Base-by-base conservation (phyloP, 2,329 filamentous ascomycete species). In the Pyrenochaeta sp. region DNA sequence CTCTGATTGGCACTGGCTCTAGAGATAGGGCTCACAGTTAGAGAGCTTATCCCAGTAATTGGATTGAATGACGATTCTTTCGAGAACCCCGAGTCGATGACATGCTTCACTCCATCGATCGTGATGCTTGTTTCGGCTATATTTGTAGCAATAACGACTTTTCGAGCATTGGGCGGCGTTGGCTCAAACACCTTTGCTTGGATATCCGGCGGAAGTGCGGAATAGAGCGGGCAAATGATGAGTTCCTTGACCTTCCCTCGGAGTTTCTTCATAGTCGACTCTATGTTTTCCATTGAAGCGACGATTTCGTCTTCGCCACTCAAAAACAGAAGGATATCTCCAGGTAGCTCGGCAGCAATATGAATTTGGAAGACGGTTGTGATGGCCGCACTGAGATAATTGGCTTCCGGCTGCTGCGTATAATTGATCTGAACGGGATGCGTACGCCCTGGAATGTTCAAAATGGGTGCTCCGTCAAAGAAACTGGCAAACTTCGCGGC, bases 301-400 rank as follows among this genome's bases (percentile, higher is more conserved):
- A 97, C 93, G 52, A 99, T 99, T 72, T 99, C 95, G 69, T 98
- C 95, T 73, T 98, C 93, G 40, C 95, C 95, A 0, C 94, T 97
- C 36, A 99, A 80, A 77, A 99, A 99, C 2, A 98, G 92, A 3
- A 99, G 80, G 19, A 99, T 96, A 69, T 97, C 95, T 12, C 95
- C 95, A 5, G 75, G 74, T 5, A 88, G 89, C 72, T 61, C 52
- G 12, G 59, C 55, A 96, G 92, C 0, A 89, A 91, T 0, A 71
- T 99, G 95, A 40, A 98, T 97, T 73, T 98, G 94, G 69, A 98
- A 97, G 5, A 96, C 88, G 0, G 94, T 98, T 0, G 92, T 96
- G 61, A 98, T 92, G 27, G 92, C 92, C 0, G 95, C 94, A 0
- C 90, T 90, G 1, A 99, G 82, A 69, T 97, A 98, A 71, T 98